Percentiles rank a stretch among this genome's conserved stretches.
These are phyloP conservation scores for Tagetes patula DNA, from an alignment of 129 eudicot species.

Conservation along the genomic window DNA sequence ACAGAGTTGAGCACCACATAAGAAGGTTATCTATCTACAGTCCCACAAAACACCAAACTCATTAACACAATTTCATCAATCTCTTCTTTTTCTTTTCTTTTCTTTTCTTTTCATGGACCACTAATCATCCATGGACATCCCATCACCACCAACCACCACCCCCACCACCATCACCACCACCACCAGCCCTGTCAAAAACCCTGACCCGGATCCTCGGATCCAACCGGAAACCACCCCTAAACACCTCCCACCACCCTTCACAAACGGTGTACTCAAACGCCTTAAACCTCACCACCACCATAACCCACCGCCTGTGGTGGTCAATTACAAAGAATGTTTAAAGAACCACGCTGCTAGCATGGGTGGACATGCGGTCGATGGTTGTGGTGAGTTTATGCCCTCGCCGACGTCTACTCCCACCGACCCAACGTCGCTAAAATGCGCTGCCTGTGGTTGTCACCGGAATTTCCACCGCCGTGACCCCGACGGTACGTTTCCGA, in stretches of 20 bases:
- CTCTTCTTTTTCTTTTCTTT: not conserved
- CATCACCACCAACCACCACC: conserved; percentile 33
- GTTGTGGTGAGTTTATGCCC: conserved; percentile 94
- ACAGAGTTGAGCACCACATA: conserved; percentile 37
- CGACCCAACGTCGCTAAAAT: conserved; percentile 76
- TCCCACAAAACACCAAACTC: conserved; percentile 17
- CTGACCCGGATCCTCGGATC: conserved; percentile 51
- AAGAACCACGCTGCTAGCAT: conserved; percentile 90
- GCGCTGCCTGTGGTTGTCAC: conserved; percentile 98
- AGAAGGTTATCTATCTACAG: conserved; percentile 35
- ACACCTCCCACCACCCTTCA: conserved; percentile 42
- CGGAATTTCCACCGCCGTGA: conserved; percentile 99
- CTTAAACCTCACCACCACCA: conserved; percentile 46
- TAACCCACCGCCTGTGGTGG: conserved; percentile 40
- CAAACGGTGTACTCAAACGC: conserved; percentile 65
- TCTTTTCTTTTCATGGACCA: conserved; percentile 30
- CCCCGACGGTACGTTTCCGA: conserved; percentile 48
- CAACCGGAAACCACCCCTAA: conserved; percentile 22
- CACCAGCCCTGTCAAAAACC: conserved; percentile 37
- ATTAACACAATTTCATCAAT: conserved; percentile 11
- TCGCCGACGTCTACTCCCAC: conserved; percentile 51
- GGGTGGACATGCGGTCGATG: conserved; percentile 94
- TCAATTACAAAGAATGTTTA: conserved; percentile 72
- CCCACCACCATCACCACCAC: conserved; percentile 13
- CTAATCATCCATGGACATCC: conserved; percentile 47